Percentiles rank a stretch among this genome's conserved stretches.
Evolutionary conservation across 2,329 filamentous ascomycete species (phyloP).

Genomic region (Aspergillus quadricinctus): DNA sequence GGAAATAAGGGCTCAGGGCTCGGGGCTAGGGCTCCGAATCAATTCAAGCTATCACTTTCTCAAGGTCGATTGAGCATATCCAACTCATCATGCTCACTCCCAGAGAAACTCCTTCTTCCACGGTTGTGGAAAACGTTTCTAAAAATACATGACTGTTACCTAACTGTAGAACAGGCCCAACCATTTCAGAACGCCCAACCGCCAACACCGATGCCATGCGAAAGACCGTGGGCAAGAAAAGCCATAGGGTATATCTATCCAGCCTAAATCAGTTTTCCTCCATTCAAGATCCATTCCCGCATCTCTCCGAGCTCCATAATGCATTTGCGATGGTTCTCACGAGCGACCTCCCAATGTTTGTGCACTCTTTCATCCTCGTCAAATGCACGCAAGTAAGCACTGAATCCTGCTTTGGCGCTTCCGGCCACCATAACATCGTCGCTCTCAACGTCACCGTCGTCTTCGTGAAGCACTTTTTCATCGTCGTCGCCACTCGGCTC

Average conservation of each 20-base stretch:
- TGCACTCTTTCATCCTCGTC: conserved; percentile 44
- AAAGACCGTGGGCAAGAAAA: not conserved
- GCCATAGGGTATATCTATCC: not conserved
- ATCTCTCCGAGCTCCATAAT: conserved; percentile 39
- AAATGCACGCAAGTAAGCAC: conserved; percentile 42
- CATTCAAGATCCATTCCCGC: conserved; percentile 35
- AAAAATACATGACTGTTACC: not conserved
- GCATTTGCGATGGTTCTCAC: conserved; percentile 42
- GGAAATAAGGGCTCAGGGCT: conserved; percentile 17
- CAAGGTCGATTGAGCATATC: not conserved
- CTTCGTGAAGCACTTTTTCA: conserved; percentile 11
- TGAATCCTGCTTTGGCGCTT: conserved; percentile 38
- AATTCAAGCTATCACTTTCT: not conserved
- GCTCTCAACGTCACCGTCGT: conserved; percentile 18
- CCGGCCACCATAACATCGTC: conserved; percentile 29
- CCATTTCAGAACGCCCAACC: not conserved
- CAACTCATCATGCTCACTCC: not conserved
- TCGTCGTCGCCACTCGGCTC: conserved; percentile 19
- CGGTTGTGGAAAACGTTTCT: not conserved
- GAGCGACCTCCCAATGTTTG: conserved; percentile 47
- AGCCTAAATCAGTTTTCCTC: conserved; percentile 25
- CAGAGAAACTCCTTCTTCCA: not conserved
- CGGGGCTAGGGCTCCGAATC: conserved; percentile 9
- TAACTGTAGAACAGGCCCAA: not conserved
- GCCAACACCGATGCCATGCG: conserved; percentile 3